These are phyloP conservation scores for Pseudogymnoascus sp. DNA, from an alignment of 2,329 filamentous ascomycete genomes.

Conservation along the genomic window DNA sequence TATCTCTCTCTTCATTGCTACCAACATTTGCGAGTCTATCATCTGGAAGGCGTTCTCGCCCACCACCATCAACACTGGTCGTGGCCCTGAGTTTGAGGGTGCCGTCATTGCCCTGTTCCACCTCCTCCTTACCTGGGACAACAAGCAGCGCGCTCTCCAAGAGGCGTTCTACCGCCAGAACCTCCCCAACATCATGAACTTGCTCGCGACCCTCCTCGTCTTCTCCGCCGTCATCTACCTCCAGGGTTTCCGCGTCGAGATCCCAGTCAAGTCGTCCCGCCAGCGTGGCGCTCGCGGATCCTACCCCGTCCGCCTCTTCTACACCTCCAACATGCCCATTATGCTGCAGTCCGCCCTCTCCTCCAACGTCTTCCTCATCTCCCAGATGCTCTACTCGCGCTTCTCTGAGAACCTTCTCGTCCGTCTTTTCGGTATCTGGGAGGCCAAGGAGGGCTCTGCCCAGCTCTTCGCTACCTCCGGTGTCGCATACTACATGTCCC, in stretches of 20 bases:
- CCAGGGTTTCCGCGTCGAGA: constrained; percentile 98
- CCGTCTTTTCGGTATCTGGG: constrained; percentile 95
- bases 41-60: constrained; percentile 99
- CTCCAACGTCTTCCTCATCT: constrained; percentile 98
- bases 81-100: constrained; percentile 98
- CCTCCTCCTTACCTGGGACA: constrained; percentile 94
- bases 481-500: constrained; percentile 99
- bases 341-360: constrained; percentile 98
- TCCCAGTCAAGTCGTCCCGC: constrained; percentile 98
- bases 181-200: constrained; percentile 98
- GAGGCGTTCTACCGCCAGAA: constrained; percentile 99
- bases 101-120: constrained; percentile 97
- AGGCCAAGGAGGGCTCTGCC: constrained; percentile 89
- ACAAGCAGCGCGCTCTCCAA: constrained; percentile 97
- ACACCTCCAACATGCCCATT: constrained; percentile 99
- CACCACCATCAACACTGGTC: constrained; percentile 97
- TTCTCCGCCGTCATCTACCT: constrained; percentile 99
- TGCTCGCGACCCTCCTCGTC: constrained; percentile 83
- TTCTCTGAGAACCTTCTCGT: constrained; percentile 99
- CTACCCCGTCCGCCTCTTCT: constrained; percentile 98
- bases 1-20: constrained; percentile 99
- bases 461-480: constrained; percentile 92
- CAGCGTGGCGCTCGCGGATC: constrained; percentile 98
- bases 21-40: constrained; percentile 99
- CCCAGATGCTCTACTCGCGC: constrained; percentile 98